Conservation (phyloP, 352 stramenopile species). For the Phytophthora fragariaefolia region DNA sequence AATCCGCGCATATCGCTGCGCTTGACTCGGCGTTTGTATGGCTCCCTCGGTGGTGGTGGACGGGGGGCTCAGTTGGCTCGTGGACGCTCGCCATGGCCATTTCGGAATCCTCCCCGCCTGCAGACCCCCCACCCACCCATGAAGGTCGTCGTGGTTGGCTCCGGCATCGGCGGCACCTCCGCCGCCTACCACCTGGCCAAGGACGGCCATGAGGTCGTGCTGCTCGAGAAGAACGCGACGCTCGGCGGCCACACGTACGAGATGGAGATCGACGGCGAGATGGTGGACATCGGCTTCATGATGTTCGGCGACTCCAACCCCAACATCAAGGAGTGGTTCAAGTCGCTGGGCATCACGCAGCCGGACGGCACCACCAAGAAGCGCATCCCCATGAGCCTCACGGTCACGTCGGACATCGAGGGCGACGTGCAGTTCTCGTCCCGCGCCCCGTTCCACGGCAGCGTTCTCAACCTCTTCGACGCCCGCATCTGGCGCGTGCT, state of each 20-base stretch:
- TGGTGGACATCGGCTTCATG: constrained; percentile 90
- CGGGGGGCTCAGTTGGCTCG: constrained; percentile 21
- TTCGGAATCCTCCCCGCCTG: constrained; percentile 16
- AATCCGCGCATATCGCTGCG: constrained; percentile 5
- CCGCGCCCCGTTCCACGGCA: constrained; percentile 72
- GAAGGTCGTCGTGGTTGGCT: constrained; percentile 88
- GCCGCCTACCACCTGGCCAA: constrained; percentile 86
- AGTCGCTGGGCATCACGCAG: constrained; percentile 84
- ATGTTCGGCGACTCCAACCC: constrained; percentile 92
- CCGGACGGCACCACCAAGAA: constrained; percentile 87
- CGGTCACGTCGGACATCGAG: constrained; percentile 80
- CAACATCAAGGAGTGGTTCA: constrained; percentile 92
- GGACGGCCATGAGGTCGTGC: constrained; percentile 82
- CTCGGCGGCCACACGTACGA: constrained; percentile 87
- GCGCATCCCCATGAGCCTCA: constrained; percentile 89
- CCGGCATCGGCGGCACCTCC: constrained; percentile 83
- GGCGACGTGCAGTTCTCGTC: constrained; percentile 90
- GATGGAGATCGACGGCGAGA: constrained; percentile 88
- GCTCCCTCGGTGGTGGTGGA: constrained; percentile 30
- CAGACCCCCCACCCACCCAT: constrained; percentile 35
- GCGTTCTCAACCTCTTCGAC: constrained; percentile 73
- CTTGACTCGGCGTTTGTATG: constrained; percentile 44
- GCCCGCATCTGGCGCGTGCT: constrained; percentile 84
- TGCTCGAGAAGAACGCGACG: constrained; percentile 85
- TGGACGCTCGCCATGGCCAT: constrained; percentile 28